Evolutionary conservation across 495 filamentous ascomycete genomes (phyloP).

Genomic region (Lindgomyces ingoldianus): DNA sequence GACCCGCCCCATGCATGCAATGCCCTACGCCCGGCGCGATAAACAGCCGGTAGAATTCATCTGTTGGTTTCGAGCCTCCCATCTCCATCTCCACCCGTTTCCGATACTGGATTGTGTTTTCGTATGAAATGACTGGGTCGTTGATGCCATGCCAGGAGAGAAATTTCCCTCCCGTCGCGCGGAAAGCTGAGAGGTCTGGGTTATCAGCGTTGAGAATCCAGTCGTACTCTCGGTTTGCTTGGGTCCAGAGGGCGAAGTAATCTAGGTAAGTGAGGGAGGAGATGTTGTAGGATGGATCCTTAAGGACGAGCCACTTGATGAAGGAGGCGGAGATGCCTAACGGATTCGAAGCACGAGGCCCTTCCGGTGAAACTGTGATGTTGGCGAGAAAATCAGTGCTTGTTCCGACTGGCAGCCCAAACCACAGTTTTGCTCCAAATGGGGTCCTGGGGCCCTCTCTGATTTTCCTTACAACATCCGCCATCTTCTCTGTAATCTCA

Average conservation of each 20-base stretch:
- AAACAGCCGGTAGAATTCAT: slow-evolving; percentile 46
- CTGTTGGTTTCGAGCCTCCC: slow-evolving; percentile 31
- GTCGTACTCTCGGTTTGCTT: slow-evolving; percentile 37
- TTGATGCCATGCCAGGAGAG: slow-evolving; percentile 51
- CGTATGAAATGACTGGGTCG: slow-evolving; percentile 36
- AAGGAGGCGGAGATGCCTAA: slow-evolving; percentile 28
- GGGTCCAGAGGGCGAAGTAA: slow-evolving; percentile 38
- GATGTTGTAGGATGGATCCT: slow-evolving; percentile 32
- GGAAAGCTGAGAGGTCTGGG: slow-evolving; percentile 49
- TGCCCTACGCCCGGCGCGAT: slow-evolving; percentile 44
- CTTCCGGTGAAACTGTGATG: slow-evolving; percentile 1
- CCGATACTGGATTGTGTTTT: slow-evolving; percentile 40
- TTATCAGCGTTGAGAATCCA: slow-evolving; percentile 45
- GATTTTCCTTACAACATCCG: slow-evolving; percentile 34
- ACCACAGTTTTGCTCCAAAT: slow-evolving; percentile 24
- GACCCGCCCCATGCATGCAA: slow-evolving; percentile 37
- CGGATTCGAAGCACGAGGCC: slow-evolving; percentile 6
- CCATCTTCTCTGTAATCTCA: slow-evolving; percentile 20
- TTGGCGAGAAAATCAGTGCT: neutral
- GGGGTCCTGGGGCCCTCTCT: slow-evolving; percentile 34
- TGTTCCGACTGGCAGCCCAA: slow-evolving; percentile 31
- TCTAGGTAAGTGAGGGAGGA: slow-evolving; percentile 21
- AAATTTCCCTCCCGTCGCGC: slow-evolving; percentile 47
- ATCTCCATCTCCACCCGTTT: slow-evolving; percentile 38
- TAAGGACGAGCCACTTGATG: slow-evolving; percentile 31